Conservation (phyloP, 345 rosid genomes). For the Eucalyptus pauciflora region DNA sequence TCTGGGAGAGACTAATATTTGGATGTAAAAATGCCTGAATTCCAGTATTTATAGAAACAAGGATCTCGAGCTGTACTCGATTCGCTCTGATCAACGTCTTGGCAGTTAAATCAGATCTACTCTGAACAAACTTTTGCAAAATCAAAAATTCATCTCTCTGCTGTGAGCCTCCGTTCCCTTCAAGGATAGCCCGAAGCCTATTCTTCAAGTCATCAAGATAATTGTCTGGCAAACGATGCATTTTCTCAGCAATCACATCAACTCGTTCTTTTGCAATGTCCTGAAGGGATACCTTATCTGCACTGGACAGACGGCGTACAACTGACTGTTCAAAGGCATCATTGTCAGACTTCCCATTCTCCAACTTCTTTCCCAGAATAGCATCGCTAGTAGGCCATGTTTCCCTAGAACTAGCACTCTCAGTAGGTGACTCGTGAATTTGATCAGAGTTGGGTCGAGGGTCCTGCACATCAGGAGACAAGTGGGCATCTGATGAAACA, state of each 20-base stretch:
- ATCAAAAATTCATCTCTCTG: constrained; percentile 67
- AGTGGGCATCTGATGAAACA: constrained; percentile 53
- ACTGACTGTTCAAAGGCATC: constrained; percentile 64
- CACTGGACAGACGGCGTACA: constrained; percentile 43
- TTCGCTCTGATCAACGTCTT: constrained; percentile 79
- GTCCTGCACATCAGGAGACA: constrained; percentile 49
- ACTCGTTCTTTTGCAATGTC: constrained; percentile 89
- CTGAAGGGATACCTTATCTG: constrained; percentile 66
- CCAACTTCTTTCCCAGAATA: constrained; percentile 50
- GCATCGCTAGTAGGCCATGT: constrained; percentile 85
- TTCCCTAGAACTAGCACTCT: constrained; percentile 93
- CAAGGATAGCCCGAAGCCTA: constrained; percentile 64
- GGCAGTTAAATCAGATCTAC: constrained; percentile 68
- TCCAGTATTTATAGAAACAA: constrained; percentile 82
- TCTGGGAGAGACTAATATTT: constrained; percentile 70
- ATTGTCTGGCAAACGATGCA: constrained; percentile 64
- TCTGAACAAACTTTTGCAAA: constrained; percentile 75
- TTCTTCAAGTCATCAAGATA: constrained; percentile 74
- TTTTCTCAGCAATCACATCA: constrained; percentile 66
- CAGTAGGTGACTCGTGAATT: constrained; percentile 85
- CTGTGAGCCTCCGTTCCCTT: constrained; percentile 78
- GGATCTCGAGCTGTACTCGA: constrained; percentile 75
- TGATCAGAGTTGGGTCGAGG: constrained; percentile 64
- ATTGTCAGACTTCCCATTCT: constrained; percentile 52
- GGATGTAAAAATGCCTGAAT: constrained; percentile 93